Evolutionary conservation across 768 basidiomycete genomes (phyloP).

Genomic region (Suillus fuscotomentosus): DNA sequence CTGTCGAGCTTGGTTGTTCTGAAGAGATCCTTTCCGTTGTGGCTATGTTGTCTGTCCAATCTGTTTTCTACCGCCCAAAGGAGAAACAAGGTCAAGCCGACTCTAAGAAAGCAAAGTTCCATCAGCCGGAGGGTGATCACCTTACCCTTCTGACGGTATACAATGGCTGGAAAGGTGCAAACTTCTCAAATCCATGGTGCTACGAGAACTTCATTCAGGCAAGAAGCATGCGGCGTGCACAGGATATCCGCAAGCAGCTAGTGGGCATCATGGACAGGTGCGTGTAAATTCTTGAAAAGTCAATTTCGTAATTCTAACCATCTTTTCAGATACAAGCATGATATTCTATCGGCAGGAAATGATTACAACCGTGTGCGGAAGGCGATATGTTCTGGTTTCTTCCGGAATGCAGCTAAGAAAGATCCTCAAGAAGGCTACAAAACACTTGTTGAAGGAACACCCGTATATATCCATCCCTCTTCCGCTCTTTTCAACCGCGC

Average conservation of each 20-base stretch:
- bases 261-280: slow-evolving; percentile 98
- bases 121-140: slow-evolving; percentile 98
- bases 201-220: slow-evolving; percentile 99
- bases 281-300: slow-evolving; percentile 20
- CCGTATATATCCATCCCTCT: slow-evolving; percentile 97
- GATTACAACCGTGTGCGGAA: slow-evolving; percentile 93
- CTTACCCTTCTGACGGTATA: slow-evolving; percentile 91
- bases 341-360: slow-evolving; percentile 87
- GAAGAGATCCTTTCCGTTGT: slow-evolving; percentile 97
- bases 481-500: slow-evolving; percentile 95
- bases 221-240: slow-evolving; percentile 93
- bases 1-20: slow-evolving; percentile 95
- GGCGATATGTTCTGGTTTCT: slow-evolving; percentile 97
- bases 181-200: slow-evolving; percentile 98
- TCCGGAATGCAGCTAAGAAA: slow-evolving; percentile 98
- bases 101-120: slow-evolving; percentile 99
- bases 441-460: slow-evolving; percentile 96
- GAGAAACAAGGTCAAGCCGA: slow-evolving; percentile 99
- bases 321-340: slow-evolving; percentile 84
- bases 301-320: slow-evolving; percentile 7
- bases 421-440: slow-evolving; percentile 99
- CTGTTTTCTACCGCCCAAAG: slow-evolving; percentile 98
- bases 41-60: slow-evolving; percentile 96
- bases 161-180: slow-evolving; percentile 96
- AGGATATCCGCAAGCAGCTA: slow-evolving; percentile 96